Base-by-base conservation (phyloP, 1,139 yeast species). In the Pichia sp. region DNA sequence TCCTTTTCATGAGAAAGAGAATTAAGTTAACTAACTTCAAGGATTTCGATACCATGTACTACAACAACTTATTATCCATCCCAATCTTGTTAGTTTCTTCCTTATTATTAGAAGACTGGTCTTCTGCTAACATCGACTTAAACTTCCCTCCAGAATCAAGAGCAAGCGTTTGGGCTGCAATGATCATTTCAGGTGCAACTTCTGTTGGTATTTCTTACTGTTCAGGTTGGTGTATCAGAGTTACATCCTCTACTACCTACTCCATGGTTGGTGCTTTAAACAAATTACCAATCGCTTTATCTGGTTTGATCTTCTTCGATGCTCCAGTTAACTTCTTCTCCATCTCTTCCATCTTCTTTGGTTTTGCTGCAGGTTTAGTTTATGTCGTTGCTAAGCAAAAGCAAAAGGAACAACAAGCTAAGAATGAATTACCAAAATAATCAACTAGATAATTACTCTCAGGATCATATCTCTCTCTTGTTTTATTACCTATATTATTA, bases 161-260 rank as follows among this genome's bases (percentile, higher is more conserved):
- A 67, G 69, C 72, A 57, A 76, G 91, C 36, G 78, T 88, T 53
- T 76, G 89, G 57, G 54, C 75, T 41, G 90, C 96, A 58, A 91
- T 94, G 96, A 62, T 93, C 55, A 78, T 91, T 63, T 87, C 97
- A 40, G 99, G 99, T 67, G 78, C 87, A 58, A 85, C 96, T 38
- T 85, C 98, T 31, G 95, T 93, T 49, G 97, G 96, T 70, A 93
- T 94, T 66, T 90, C 98, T 40, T 93, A 94, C 78, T 89, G 97
- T 70, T 89, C 98, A 28, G 99, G 97, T 53, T 93, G 99, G 99
- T 93, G 99, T 80, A 96, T 93, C 54, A 88, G 99, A 74, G 98
- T 91, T 56, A 94, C 99, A 39, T 89, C 97, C 18, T 90, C 98
- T 31, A 93, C 99, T 51, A 93, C 99, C 48, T 93, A 93, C 73